Evolutionary conservation across 192 early-diverging fungal species (phyloP).

Genomic region (Coemansia sp.): DNA sequence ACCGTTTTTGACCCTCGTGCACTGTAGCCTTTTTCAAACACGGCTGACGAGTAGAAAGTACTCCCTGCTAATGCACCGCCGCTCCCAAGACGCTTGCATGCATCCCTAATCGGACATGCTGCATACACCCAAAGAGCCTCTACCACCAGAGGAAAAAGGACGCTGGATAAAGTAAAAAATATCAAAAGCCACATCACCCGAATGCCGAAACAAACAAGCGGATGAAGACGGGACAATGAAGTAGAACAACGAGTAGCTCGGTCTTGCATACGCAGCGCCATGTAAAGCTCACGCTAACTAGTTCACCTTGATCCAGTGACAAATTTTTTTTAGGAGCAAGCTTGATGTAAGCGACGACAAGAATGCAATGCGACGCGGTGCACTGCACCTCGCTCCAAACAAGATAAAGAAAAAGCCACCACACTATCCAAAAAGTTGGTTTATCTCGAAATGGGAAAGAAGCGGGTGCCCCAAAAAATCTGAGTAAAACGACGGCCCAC

Average conservation of each 20-base stretch:
- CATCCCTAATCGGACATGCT: slow-evolving; percentile 8
- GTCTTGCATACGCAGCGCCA: slow-evolving; percentile 1
- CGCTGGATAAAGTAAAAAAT: not conserved
- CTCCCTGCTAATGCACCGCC: not conserved
- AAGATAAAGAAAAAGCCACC: slow-evolving; percentile 1
- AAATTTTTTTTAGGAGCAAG: not conserved
- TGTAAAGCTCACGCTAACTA: not conserved
- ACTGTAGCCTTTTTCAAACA: not conserved
- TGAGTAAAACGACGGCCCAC: not conserved
- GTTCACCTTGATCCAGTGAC: not conserved
- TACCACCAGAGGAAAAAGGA: not conserved
- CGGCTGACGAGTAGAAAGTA: not conserved
- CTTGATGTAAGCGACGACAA: not conserved
- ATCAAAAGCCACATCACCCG: slow-evolving; percentile 4
- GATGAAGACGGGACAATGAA: not conserved
- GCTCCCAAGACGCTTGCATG: slow-evolving; percentile 1
- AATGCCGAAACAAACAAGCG: slow-evolving; percentile 4
- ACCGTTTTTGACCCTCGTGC: not conserved
- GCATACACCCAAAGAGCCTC: not conserved
- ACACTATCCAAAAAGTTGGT: not conserved
- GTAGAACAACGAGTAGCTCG: not conserved
- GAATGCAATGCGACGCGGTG: slow-evolving; percentile 3
- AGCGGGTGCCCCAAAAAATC: not conserved
- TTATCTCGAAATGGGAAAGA: not conserved
- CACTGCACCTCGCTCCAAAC: not conserved